Base-by-base conservation (phyloP, 331 rosid species). In the Quercus phellos region DNA sequence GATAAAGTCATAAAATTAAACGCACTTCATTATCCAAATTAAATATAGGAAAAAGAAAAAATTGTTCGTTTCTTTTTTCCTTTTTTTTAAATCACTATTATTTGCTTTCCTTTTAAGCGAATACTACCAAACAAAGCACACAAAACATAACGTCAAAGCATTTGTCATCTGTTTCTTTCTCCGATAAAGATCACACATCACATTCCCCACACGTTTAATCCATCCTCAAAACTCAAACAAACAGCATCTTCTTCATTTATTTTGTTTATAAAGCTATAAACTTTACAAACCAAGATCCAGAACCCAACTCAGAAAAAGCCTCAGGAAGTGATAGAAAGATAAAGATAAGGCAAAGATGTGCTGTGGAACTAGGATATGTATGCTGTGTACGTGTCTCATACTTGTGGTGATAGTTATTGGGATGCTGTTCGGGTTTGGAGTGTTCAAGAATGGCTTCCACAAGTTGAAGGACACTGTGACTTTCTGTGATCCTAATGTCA, bases 381-480 rank as follows among this genome's bases (percentile, higher is more conserved):
- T 89, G 93, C 68, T 85, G 2, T 93, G 96, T 89, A 81, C 84
- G 13, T 93, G 96, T 76, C 11, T 93, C 72, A 51, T 90, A 43
- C 79, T 88, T n/a, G 85, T 90, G 75, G 91, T 81, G 55, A 74
- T 93, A 16, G 22, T 66, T 1, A 80, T 93, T 59, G 96, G 98
- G 6, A 14, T 90, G 21, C 6, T 93, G 3, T 90, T 90, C 42
- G 96, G 96, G 0, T 93, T 88, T 73, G 96, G 96, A 51, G 94
- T 93, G 7, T 93, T 90, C 96, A 89, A 90, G 74, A 75, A 89
- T 68, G 98, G 96, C 2, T 93, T 90, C 58, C 96, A 90, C 72
- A 93, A 93, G 81, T 11, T 90, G 4, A 89, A 90, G 67, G 87
- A 87, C 19, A 83, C 93, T 12, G 86, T 88, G 30, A 24, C 58